Base-by-base conservation (phyloP, 2,329 filamentous ascomycete species). In the Hirsutella rhossiliensis region DNA sequence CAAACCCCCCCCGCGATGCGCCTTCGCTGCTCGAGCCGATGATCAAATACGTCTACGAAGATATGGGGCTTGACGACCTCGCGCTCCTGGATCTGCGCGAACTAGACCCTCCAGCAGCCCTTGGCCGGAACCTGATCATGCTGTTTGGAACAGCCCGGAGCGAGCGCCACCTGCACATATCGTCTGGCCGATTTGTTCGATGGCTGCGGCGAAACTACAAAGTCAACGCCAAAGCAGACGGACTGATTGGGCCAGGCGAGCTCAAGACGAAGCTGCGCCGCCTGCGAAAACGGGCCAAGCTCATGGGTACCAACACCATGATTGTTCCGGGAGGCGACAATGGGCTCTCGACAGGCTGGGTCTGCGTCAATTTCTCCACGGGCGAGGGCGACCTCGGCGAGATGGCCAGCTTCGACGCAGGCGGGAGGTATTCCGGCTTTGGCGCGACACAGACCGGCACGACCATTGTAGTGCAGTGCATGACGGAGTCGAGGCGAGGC, bases 101-200 rank as follows among this genome's bases (percentile, higher is more conserved):
- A 32, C 72, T 97, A 41, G 85, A 96, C 54, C 88, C 89, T 1
- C 85, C 89, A 0, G 82, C 90, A 1, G 89, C 89, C 0, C 73
- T 98, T 1, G 92, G 92, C 2, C 78, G 86, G 2, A 89, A 90
- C 54, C 73, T 96, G 27, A 74, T 98, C 43, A 97, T 97, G 92
- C 66, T 98, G 28, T 79, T 98, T 50, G 88, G 84, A 36, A 95
- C 88, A 9, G 87, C 90, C 13, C 82, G 92, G 46, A 94, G 87
- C 55, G 87, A 96, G 62, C 88, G 90, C 43, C 92, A 98, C 66
- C 70, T 98, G 31, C 90, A 95, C 57, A 83, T 95, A 19, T 87
- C 87, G 1, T 87, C 89, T 0, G 88, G 94, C 57, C 79, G 87
- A n/a, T 75, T 95, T 23, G 87, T 89, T 50, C 78, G 90, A 46